Evolutionary conservation across 2,329 filamentous ascomycete species (phyloP).

Genomic region (Didymella glomerata): DNA sequence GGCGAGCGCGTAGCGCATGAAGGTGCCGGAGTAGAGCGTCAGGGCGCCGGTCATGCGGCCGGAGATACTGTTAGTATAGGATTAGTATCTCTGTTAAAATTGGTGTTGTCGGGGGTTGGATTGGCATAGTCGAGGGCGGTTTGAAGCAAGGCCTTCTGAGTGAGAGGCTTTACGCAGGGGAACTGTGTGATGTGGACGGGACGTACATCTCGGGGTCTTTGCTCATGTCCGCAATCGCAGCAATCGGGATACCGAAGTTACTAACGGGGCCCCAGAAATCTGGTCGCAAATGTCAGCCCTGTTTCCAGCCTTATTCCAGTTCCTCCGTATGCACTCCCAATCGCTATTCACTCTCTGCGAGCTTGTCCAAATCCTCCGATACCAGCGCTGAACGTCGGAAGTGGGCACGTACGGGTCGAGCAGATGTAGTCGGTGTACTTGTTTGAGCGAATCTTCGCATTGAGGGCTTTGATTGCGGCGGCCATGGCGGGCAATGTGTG

Average conservation of each 20-base stretch:
- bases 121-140: no score
- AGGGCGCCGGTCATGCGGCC: slow-evolving; percentile 70
- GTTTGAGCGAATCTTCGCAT: slow-evolving; percentile 62
- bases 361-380: no score
- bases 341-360: neutral
- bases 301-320: neutral
- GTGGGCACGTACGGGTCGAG: slow-evolving; percentile 60
- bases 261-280: slow-evolving; percentile 63
- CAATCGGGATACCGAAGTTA: slow-evolving; percentile 64
- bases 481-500: slow-evolving; percentile 53
- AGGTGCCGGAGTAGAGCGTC: slow-evolving; percentile 67
- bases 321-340: neutral
- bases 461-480: slow-evolving; percentile 62
- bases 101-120: neutral
- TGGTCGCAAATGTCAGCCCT: slow-evolving; percentile 28
- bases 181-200: neutral
- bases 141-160: no score
- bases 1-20: slow-evolving; percentile 73
- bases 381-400: neutral
- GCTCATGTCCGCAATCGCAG: slow-evolving; percentile 62
- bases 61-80: slow-evolving; percentile 64
- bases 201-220: slow-evolving; percentile 62
- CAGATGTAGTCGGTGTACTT: slow-evolving; percentile 61
- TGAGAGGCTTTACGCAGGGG: no score
- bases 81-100: slow-evolving; percentile 56